Evolutionary conservation across 768 basidiomycete genomes (phyloP), one percentile per base, ranked within the genome.

Genomic region (Suillus lakei): DNA sequence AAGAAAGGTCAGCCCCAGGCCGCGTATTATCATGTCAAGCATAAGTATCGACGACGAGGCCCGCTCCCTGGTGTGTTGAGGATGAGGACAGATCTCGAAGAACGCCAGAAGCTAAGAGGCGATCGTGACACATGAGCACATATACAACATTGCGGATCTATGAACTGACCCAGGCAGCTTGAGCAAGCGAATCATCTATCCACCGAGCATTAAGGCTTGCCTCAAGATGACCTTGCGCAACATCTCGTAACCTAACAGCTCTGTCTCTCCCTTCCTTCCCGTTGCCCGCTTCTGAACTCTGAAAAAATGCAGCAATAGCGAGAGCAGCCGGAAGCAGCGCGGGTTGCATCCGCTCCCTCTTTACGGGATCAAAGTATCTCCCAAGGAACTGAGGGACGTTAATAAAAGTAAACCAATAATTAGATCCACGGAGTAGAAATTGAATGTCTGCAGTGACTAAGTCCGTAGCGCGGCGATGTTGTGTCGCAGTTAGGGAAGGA

Each of bases 391-490:
- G 84, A 56, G 90, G 89, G 41, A 91, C 78, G 70, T 91, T 88
- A 70, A 92, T 83, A 72, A 91, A 92, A 12, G 88, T 86, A 71
- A 92, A 85, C 88, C 88, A 91, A 75, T 89, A 87, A 67, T 86
- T 88, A 46, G 90, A 88, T 21, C 79, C 79, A 10, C 82, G 83
- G 75, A 92, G 90, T 46, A 91, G 74, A 66, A 89, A 89, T 6
- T 84, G 86, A 18, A 93, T 75, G 71, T 92, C 90, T 4, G 77
- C 70, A 4, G 84, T 78, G 56, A 91, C 83, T 55, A 74, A 73
- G 41, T 80, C 79, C 13, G 81, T 72, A 15, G 85, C 82, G 12
- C 73, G 67, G 41, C 85, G 83, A 30, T 88, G 85, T 71, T 86
- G 78, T 23, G 81, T 73, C 15, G 74, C 39, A 18, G 81, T 77